Evolutionary conservation across 495 filamentous ascomycete genomes (phyloP).

Genomic region (Polyplosphaeria fusca): DNA sequence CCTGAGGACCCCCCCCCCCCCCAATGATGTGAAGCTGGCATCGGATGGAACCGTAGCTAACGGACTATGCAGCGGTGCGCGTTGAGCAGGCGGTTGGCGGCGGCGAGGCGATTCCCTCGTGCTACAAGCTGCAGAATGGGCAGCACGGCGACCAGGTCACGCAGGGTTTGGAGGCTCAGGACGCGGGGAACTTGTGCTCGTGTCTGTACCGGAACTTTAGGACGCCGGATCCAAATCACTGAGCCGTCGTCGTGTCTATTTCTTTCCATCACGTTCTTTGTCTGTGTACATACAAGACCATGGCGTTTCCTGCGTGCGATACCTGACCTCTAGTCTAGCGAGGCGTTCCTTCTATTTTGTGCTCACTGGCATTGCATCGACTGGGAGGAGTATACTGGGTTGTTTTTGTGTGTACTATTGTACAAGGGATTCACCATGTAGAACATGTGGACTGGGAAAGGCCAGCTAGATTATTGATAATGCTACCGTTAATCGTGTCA

Average conservation of each 20-base stretch:
- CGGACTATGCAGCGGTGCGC: constrained; percentile 44
- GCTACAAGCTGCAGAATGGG: constrained; percentile 37
- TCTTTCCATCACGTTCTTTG: background rate
- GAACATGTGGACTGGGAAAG: too few relatives aligned
- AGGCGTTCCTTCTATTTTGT: too few relatives aligned
- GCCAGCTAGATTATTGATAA: too few relatives aligned
- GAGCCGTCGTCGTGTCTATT: background rate
- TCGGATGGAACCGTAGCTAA: background rate
- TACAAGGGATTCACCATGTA: too few relatives aligned
- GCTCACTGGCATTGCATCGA: too few relatives aligned
- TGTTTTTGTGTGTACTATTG: too few relatives aligned
- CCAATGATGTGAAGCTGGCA: background rate
- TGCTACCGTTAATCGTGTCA: too few relatives aligned
- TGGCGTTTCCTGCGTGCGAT: background rate
- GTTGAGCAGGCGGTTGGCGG: constrained; percentile 45
- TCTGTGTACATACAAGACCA: background rate
- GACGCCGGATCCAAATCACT: constrained; percentile 12
- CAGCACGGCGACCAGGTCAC: constrained; percentile 21
- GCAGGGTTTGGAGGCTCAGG: constrained; percentile 18
- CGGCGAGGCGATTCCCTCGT: constrained; percentile 47
- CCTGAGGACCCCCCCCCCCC: too few relatives aligned
- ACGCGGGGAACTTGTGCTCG: constrained; percentile 26
- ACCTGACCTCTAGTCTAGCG: background rate
- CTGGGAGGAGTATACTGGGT: too few relatives aligned
- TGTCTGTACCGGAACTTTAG: constrained; percentile 40